These are phyloP conservation scores for Arthrinium puccinioides DNA, from an alignment of 2,329 filamentous ascomycete species.

Conservation along the genomic window DNA sequence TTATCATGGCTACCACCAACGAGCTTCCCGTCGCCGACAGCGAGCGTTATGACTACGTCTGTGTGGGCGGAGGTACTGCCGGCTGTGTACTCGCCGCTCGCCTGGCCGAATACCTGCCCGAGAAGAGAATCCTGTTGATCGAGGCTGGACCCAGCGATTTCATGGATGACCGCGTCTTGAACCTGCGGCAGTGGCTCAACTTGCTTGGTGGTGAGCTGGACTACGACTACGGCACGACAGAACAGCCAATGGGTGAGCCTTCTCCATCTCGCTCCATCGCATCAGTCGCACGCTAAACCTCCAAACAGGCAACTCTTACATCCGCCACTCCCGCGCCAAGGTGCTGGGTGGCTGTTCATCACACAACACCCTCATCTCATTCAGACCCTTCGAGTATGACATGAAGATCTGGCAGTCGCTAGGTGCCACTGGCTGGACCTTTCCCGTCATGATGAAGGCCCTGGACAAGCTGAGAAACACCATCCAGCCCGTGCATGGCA, in stretches of 20 bases:
- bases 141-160: slow-evolving; percentile 87
- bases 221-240: slow-evolving; percentile 83
- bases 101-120: slow-evolving; percentile 73
- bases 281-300: slow-evolving; percentile 11
- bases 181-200: slow-evolving; percentile 80
- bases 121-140: slow-evolving; percentile 74
- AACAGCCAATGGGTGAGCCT: slow-evolving; percentile 68
- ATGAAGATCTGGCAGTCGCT: slow-evolving; percentile 75
- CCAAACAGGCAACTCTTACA: slow-evolving; percentile 81
- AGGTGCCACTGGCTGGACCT: slow-evolving; percentile 80
- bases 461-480: slow-evolving; percentile 82
- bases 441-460: slow-evolving; percentile 74
- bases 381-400: slow-evolving; percentile 86
- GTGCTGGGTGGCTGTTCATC: slow-evolving; percentile 88
- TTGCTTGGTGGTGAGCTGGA: slow-evolving; percentile 82
- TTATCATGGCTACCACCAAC: no score
- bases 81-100: slow-evolving; percentile 79
- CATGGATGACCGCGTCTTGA: slow-evolving; percentile 78
- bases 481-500: slow-evolving; percentile 79
- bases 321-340: slow-evolving; percentile 87
- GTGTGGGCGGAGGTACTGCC: slow-evolving; percentile 79
- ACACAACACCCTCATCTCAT: slow-evolving; percentile 90
- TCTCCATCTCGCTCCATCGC: not conserved
- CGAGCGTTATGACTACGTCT: slow-evolving; percentile 73
- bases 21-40: slow-evolving; percentile 56